Percentiles rank a stretch among this genome's conserved stretches.
phyloP scores from a whole-genome alignment of 208 protist genomes.

The Trypanosoma cruzi region DNA sequence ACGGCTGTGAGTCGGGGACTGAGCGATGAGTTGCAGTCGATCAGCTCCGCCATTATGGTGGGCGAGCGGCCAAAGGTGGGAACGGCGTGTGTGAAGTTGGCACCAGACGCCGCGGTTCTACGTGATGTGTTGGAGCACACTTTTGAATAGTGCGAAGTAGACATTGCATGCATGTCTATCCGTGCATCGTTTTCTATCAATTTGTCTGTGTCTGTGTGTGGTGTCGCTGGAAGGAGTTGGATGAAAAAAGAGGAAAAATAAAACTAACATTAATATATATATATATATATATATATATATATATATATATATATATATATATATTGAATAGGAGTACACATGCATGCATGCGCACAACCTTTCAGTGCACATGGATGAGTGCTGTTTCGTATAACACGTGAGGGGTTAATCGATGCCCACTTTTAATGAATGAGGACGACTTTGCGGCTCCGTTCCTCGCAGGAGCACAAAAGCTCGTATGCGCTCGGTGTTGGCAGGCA shows the following conservation, averaged over 20 bases:
- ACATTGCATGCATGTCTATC: neutral
- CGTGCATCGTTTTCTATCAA: neutral
- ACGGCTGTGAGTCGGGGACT: conserved; percentile 78
- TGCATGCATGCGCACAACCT: neutral
- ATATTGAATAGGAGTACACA: neutral
- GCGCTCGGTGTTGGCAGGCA: neutral
- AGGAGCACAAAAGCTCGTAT: too few species aligned
- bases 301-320: neutral
- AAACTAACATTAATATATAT: conserved; percentile 1
- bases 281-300: neutral
- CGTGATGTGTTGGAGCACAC: conserved; percentile 78
- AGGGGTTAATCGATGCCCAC: neutral
- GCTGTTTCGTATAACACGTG: neutral
- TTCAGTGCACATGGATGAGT: too few species aligned
- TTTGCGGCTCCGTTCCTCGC: too few species aligned
- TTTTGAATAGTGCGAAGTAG: conserved; percentile 30
- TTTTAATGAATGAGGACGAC: neutral
- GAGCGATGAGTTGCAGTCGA: conserved; percentile 77
- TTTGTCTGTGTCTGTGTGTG: too few species aligned
- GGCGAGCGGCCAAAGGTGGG: conserved; percentile 87
- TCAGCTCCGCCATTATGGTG: conserved; percentile 91
- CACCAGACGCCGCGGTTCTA: conserved; percentile 57
- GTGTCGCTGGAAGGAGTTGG: neutral
- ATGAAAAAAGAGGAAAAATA: neutral
- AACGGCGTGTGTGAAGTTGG: conserved; percentile 72